Conservation (phyloP, 306 rosid genomes). For the Abrus pulchellus region DNA sequence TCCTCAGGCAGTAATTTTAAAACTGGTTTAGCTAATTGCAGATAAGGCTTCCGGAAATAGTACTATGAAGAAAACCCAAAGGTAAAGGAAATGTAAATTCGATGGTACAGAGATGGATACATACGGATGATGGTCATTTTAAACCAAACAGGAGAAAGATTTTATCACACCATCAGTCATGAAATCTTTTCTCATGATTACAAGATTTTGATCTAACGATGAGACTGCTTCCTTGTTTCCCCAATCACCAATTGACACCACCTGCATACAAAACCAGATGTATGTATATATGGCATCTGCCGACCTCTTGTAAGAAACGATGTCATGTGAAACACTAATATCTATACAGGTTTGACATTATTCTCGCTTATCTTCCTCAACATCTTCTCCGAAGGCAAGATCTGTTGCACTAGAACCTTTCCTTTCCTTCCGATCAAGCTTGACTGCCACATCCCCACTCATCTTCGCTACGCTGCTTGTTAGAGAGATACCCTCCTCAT, state of each 20-base stretch:
- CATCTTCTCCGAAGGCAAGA: conserved; percentile 67
- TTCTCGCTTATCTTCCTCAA: conserved; percentile 95
- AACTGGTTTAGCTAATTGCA: conserved; percentile 4
- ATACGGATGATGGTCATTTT: conserved; percentile 38
- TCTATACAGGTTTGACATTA: conserved; percentile 49
- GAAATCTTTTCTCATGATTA: not conserved
- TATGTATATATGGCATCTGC: conserved; percentile 51
- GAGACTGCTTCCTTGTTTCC: conserved; percentile 37
- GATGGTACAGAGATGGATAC: conserved; percentile 4
- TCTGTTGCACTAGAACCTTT: conserved; percentile 61
- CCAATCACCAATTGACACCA: conserved; percentile 41
- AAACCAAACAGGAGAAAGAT: conserved; percentile 26
- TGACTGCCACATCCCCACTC: conserved; percentile 62
- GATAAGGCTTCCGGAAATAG: conserved; percentile 15
- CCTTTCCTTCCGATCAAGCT: conserved; percentile 62
- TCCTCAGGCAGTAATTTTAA: not conserved
- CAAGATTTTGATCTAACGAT: conserved; percentile 38
- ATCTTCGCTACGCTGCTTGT: conserved; percentile 65
- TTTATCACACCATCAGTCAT: conserved; percentile 33
- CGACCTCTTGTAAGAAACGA: conserved; percentile 42
- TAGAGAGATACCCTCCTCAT: conserved; percentile 89
- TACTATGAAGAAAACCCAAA: not conserved
- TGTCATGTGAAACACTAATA: conserved; percentile 38
- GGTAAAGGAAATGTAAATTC: not conserved
- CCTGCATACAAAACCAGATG: conserved; percentile 47